Conservation (phyloP, 345 rosid species). For the Boechera retrofracta region DNA sequence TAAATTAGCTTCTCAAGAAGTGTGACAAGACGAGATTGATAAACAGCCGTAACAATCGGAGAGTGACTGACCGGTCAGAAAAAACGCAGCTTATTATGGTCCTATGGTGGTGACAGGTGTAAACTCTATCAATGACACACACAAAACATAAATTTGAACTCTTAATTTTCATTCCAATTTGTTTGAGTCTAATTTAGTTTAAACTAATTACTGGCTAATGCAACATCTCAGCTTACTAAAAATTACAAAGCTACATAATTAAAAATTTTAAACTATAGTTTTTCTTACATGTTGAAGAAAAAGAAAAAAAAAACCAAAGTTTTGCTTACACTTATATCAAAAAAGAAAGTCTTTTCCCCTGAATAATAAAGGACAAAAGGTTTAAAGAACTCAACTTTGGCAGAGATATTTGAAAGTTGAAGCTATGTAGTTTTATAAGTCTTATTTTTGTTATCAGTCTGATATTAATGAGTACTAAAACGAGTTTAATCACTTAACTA, state of each 20-base stretch:
- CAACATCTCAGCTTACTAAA: not conserved
- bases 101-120: slow-evolving; percentile 20
- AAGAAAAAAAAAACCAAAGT: not conserved
- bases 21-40: slow-evolving; percentile 36
- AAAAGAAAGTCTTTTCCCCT: not conserved
- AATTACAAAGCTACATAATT: not conserved
- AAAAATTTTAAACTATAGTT: not conserved
- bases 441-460: not conserved
- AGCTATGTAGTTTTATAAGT: not conserved
- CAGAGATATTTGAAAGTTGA: not conserved
- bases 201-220: not conserved
- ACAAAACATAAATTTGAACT: not conserved
- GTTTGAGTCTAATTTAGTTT: not conserved
- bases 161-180: no score
- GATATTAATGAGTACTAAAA: not conserved
- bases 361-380: not conserved
- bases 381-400: not conserved
- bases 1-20: slow-evolving; percentile 1
- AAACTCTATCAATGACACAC: slow-evolving; percentile 27
- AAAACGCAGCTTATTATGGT: slow-evolving; percentile 31
- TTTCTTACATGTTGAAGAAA: not conserved
- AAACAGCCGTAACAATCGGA: slow-evolving; percentile 32
- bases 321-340: not conserved
- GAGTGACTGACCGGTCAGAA: slow-evolving; percentile 21
- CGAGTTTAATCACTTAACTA: not conserved